phyloP scores from a whole-genome alignment of 148 eudicot genomes.

The Chenopodium quinoa region DNA sequence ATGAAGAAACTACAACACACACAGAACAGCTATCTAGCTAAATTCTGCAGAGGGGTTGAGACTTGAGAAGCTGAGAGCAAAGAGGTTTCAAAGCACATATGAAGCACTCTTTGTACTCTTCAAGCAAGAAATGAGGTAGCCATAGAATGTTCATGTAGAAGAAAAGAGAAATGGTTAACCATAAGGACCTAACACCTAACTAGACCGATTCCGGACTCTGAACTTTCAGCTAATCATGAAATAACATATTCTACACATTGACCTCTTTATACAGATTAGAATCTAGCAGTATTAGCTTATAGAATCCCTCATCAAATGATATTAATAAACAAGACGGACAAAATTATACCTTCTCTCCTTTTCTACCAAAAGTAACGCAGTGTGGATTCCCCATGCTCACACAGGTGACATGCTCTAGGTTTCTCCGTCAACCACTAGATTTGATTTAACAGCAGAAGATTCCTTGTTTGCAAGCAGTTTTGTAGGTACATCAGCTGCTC shows the following conservation, averaged over 20 bases:
- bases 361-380: conserved; percentile 72
- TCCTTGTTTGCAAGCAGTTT: conserved; percentile 65
- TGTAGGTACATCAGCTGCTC: conserved; percentile 77
- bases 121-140: no score
- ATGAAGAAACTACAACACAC: no score
- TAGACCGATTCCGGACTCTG: neutral
- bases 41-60: no score
- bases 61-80: no score
- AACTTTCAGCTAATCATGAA: neutral
- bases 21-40: no score
- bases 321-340: neutral
- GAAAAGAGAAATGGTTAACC: no score
- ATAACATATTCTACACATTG: neutral
- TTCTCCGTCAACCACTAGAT: conserved; percentile 66
- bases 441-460: conserved; percentile 67
- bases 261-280: neutral
- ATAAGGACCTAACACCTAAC: no score
- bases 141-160: no score
- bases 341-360: conserved; percentile 59
- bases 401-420: conserved; percentile 79
- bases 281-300: neutral
- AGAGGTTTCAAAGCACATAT: no score
- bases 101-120: no score
- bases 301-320: neutral
- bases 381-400: conserved; percentile 99